Evolutionary conservation across 2,329 filamentous ascomycete genomes (phyloP), one percentile per base, ranked within the genome.

Genomic region (Ceratocystis lukuohia): DNA sequence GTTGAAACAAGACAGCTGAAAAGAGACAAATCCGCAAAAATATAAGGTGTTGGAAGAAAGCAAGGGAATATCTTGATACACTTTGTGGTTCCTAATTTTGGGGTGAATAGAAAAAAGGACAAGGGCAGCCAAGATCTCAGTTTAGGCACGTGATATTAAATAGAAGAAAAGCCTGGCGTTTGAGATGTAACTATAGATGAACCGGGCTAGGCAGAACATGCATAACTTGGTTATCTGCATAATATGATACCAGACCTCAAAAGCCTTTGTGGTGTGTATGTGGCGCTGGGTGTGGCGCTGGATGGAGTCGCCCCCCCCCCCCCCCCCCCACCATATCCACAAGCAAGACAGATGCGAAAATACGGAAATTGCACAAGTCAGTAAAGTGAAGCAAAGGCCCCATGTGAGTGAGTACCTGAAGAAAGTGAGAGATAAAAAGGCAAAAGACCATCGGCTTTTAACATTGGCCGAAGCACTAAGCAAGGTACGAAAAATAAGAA

Each of bases 1-100:
- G 28, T n/a, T 59, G 53, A 62, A 62, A 62, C 59, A 62, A 44
- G 59, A 62, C 30, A 62, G 22, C 10, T 62, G 30, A 44, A 37
- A 41, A 62, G 59, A 62, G 22, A 45, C 53, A 59, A 8, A 59
- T 22, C 8, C n/a, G 20, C 59, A 22, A 33, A 15, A 62, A 37
- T 59, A 59, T 7, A 17, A 15, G 30, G 53, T 6, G 33, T 30
- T 7, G n/a, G 7, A 10, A n/a, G 28, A n/a, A 33, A n/a, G 17
- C 15, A 8, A 59, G 53, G n/a, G 33, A 33, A 53, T 53, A 28
- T 37, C 22, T 25, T 53, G 48, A 53, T 53, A 53, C 48, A 53
- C 48, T 53, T 53, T 53, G 3, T 25, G 20, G 20, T 20, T 48
- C 45, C 45, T 10, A 22, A 22, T 25, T 25, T 53, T 3, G 20